Base-by-base conservation (phyloP, 2,329 filamentous ascomycete genomes). In the Neurospora sp. region DNA sequence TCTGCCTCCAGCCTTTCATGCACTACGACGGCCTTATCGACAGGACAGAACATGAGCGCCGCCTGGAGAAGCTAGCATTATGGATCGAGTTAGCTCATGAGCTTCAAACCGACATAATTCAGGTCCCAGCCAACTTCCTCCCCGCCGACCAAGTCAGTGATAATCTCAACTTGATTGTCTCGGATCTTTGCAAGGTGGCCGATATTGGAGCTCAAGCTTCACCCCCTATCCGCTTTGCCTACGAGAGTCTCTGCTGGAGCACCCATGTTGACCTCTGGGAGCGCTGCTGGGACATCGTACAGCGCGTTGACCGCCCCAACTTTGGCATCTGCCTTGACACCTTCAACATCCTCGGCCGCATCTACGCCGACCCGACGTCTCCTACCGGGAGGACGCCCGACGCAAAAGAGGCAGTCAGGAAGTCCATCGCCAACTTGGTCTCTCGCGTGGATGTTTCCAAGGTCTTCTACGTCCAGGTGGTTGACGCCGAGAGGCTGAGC, bases 281-380 rank as follows among this genome's bases (percentile, higher is more conserved):
- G 77, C 80, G 82, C 11, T 87, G 86, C 73, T 95, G 90, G 89
- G 86, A 89, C 7, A 81, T 93, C 2, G 87, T 93, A 0, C 79
- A 84, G 74, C 81, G 80, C 2, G 90, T 93, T 38, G 83, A 92
- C 77, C 80, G 90, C 8, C 79, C 84, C 9, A 94, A 94, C 78
- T 93, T 94, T 76, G 91, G 91, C 8, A 81, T 93, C 52, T 93
- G 91, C 76, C 83, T 94, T 33, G 91, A 94, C 78, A 92, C 89
- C 0, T 94, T 93, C 81, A 92, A 94, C 78, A 90, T 94, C 71
- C 87, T 90, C 0, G 91, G 87, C 0, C 81, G 88, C 6, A 86
- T 92, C 71, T 94, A 87, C 73, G 91, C 89, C 0, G 91, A 94
- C 75, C 91, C 91, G 0, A 79, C 86, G 0, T 78, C 83, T 0